Evolutionary conservation across 2,329 filamentous ascomycete species (phyloP).

Genomic region (Colletotrichum spinosum): DNA sequence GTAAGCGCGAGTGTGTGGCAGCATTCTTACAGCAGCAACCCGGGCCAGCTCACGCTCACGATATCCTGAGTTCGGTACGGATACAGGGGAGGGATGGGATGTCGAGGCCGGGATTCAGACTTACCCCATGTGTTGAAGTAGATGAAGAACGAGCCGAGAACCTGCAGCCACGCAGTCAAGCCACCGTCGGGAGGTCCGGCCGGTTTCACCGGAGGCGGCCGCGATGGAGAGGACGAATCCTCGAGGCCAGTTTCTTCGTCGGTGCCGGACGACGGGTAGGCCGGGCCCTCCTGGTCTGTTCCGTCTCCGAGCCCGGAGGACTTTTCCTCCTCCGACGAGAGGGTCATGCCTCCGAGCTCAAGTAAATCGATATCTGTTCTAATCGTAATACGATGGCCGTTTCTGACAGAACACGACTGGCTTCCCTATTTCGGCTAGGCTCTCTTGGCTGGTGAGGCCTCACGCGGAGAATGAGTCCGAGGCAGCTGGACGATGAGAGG

Average conservation of each 20-base stretch:
- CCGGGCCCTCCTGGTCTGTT: slow-evolving; percentile 9
- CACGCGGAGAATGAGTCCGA: no score
- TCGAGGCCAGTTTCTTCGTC: slow-evolving; percentile 28
- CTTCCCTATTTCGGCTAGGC: no score
- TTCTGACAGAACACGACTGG: no score
- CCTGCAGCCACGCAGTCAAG: slow-evolving; percentile 60
- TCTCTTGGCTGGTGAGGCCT: no score
- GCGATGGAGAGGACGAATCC: neutral
- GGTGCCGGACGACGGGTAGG: neutral
- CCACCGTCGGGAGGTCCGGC: slow-evolving; percentile 41
- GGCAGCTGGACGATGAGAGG: no score
- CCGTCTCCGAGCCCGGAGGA: neutral
- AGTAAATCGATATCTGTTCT: no score
- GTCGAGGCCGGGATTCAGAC: neutral
- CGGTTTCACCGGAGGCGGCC: slow-evolving; percentile 7
- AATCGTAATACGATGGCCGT: no score
- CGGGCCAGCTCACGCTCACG: no score
- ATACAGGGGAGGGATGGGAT: neutral
- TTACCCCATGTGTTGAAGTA: slow-evolving; percentile 57
- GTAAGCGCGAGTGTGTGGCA: no score
- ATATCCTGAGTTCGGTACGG: no score
- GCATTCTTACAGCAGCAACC: no score
- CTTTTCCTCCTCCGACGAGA: slow-evolving; percentile 22
- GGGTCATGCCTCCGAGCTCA: slow-evolving; percentile 5
- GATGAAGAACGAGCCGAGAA: slow-evolving; percentile 58